Base-by-base conservation (phyloP, 495 filamentous ascomycete genomes). In the Xylaria sp. region DNA sequence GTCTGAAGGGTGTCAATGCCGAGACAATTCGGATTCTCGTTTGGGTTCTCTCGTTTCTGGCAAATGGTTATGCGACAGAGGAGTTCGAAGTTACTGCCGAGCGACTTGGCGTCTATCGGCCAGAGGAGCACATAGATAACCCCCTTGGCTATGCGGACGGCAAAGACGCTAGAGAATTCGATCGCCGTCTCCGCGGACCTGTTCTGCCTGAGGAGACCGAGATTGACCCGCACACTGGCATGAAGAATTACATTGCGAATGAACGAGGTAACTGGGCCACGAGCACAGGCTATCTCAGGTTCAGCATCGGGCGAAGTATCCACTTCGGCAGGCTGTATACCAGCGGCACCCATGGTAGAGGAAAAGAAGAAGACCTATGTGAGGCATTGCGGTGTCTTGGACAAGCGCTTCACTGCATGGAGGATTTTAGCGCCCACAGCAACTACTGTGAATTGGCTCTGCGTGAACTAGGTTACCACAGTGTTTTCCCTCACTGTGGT, bases 181-280 rank as follows among this genome's bases (percentile, higher is more conserved):
- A 99, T 76, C 81, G 85, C n/a, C 90, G 96, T 14, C 88, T 98
- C 14, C 89, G 96, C 44, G 89, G 88, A 2, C 95, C 93, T 0
- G 88, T 98, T 19, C 82, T 86, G 53, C 88, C 88, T 1, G 77
- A 87, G 29, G 96, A 99, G 75, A 89, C 97, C 26, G 91, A 93
- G 37, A 87, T 98, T 61, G 96, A 98, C 76, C 86, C 84, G 5
- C 80, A 90, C 5, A 97, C 94, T 5, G 94, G 93, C 15, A 97
- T 99, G 95, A 99, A 99, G 82, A 98, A 98, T 78, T 99, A 99
- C 80, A 98, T 99, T 71, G 92, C 95, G 50, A 98, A 98, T 74
- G 96, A 98, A 78, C 78, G 76, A 9, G 93, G 95, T 3, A 84
- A 85, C 62, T 95, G 93, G 91, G 93, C 94, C 0, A 99, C 96